These are phyloP conservation scores for Nicotiana benthamiana DNA, from an alignment of 257 asterid species.

Conservation along the genomic window DNA sequence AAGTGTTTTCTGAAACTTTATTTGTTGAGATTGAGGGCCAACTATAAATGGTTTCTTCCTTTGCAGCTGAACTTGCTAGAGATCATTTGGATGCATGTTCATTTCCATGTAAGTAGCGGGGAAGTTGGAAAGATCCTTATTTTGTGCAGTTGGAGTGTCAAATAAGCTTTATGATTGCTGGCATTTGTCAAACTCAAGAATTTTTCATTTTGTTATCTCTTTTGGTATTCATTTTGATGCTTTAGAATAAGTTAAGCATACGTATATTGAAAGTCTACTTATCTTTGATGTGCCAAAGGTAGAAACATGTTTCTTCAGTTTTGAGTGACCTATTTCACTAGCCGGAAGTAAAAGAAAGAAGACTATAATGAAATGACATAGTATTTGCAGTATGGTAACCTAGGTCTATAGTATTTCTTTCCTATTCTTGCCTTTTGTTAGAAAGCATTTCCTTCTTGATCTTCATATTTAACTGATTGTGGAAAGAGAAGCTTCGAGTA, in stretches of 20 bases:
- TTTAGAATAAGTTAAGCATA: not conserved
- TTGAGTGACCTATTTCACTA: constrained; percentile 1
- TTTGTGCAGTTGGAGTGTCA: not conserved
- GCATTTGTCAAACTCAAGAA: not conserved
- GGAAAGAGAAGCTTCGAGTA: not conserved
- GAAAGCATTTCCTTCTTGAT: not conserved
- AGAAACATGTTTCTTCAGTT: not conserved
- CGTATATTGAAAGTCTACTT: not conserved
- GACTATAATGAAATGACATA: not conserved
- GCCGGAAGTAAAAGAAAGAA: not conserved
- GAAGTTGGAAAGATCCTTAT: not conserved
- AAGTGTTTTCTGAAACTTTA: constrained; percentile 10
- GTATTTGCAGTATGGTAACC: not conserved
- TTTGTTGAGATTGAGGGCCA: constrained; percentile 1
- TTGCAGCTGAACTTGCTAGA: constrained; percentile 57
- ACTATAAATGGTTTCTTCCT: constrained; percentile 9
- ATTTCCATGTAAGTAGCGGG: constrained; percentile 54
- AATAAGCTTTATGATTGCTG: not conserved
- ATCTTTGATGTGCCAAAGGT: not conserved
- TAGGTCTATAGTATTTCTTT: not conserved
- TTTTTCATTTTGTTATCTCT: not conserved
- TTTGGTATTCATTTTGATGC: not conserved
- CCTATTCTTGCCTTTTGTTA: not conserved
- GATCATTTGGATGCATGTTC: constrained; percentile 41
- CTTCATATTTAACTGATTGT: not conserved